Evolutionary conservation across 768 basidiomycete species (phyloP).

Genomic region (Leccinum subgranulosum): DNA sequence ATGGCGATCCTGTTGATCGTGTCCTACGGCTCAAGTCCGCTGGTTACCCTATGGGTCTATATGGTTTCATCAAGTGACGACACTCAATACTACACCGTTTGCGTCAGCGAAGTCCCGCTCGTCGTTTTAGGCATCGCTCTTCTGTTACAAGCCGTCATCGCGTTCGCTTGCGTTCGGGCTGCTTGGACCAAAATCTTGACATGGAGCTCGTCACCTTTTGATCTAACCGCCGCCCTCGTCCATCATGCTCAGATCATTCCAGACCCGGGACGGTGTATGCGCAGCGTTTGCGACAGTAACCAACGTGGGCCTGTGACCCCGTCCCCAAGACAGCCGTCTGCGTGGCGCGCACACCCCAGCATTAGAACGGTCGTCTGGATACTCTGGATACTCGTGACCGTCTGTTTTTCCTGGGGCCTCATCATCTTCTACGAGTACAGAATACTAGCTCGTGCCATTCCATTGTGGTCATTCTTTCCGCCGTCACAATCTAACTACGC

Average conservation of each 20-base stretch:
- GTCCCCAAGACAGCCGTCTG: slow-evolving; percentile 20
- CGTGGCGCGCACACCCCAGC: slow-evolving; percentile 26
- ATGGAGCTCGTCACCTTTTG: slow-evolving; percentile 35
- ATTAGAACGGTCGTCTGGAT: slow-evolving; percentile 20
- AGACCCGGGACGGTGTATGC: slow-evolving; percentile 26
- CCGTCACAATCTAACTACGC: slow-evolving; percentile 13
- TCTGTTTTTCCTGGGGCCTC: slow-evolving; percentile 24
- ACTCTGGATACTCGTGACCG: slow-evolving; percentile 21
- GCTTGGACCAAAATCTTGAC: slow-evolving; percentile 22
- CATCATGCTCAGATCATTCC: slow-evolving; percentile 24
- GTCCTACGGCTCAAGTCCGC: slow-evolving; percentile 28
- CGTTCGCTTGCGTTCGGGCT: slow-evolving; percentile 18
- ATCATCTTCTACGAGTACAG: not conserved
- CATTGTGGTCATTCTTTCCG: slow-evolving; percentile 29
- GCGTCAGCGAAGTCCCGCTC: slow-evolving; percentile 25
- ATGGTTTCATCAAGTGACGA: slow-evolving; percentile 8
- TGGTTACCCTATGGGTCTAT: slow-evolving; percentile 20
- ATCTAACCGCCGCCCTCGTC: slow-evolving; percentile 30
- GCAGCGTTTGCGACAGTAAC: slow-evolving; percentile 10
- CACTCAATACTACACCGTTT: slow-evolving; percentile 10
- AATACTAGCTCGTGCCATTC: not conserved
- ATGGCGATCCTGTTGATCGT: slow-evolving; percentile 30
- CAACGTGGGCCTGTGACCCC: slow-evolving; percentile 14
- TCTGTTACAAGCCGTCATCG: slow-evolving; percentile 23
- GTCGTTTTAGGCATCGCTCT: slow-evolving; percentile 26